Evolutionary conservation across 2,329 filamentous ascomycete genomes (phyloP).

Genomic region (Cladobotryum mycophilum): DNA sequence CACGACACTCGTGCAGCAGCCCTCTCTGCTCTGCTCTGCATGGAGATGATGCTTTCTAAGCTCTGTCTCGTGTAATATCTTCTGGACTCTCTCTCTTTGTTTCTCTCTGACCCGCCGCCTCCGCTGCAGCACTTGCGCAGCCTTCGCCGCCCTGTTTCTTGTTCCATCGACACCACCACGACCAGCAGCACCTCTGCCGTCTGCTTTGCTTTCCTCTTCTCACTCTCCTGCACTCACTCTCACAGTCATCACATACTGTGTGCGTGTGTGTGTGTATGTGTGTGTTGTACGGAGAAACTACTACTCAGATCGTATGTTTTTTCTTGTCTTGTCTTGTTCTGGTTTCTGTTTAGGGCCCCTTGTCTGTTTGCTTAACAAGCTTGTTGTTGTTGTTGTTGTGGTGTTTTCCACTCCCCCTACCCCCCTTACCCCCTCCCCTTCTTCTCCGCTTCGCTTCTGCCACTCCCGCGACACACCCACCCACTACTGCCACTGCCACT

Average conservation of each 20-base stretch:
- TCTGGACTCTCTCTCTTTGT: too few relatives aligned
- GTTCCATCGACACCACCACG: background rate
- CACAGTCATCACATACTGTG: background rate
- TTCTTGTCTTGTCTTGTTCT: background rate
- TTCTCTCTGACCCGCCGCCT: background rate
- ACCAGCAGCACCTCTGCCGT: background rate
- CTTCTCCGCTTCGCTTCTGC: background rate
- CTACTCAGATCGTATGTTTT: background rate
- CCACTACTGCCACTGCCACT: background rate
- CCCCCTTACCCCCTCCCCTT: background rate
- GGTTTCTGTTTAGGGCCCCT: too few relatives aligned
- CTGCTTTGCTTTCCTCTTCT: background rate
- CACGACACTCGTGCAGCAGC: slow-evolving; percentile 43
- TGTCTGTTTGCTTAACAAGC: background rate
- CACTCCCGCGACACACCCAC: background rate
- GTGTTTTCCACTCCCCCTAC: background rate
- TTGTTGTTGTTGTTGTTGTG: too few relatives aligned
- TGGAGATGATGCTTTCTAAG: too few relatives aligned
- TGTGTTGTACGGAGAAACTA: background rate
- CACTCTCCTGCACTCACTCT: too few relatives aligned
- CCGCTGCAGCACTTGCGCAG: background rate
- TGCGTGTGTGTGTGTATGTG: background rate
- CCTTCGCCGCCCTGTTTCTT: background rate
- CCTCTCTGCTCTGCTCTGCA: slow-evolving; percentile 5
- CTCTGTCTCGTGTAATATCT: too few relatives aligned